Base-by-base conservation (phyloP, 179 eudicot genomes). In the Vitellaria paradoxa region DNA sequence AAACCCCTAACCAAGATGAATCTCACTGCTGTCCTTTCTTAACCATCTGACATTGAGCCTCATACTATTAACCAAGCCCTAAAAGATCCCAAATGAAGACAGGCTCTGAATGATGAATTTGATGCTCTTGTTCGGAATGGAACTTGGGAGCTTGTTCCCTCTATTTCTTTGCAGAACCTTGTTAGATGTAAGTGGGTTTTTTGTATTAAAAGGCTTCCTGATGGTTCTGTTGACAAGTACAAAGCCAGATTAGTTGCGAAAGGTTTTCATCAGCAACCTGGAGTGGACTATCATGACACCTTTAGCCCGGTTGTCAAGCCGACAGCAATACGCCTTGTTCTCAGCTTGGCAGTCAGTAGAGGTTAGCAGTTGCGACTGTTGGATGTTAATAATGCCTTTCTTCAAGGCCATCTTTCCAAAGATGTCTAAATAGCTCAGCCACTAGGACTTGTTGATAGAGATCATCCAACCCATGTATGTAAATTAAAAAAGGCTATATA, bases 131-230 rank as follows among this genome's bases (percentile, higher is more conserved):
- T 37, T 37, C 50, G 50, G 15, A 37, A 68, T 37, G 50, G 72
- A 11, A 68, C 49, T 37, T 68, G 50, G 72, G 49, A 37, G 4
- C 72, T 68, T 37, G 72, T 68, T 37, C 52, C 3, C 9, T 17
- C 1, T 7, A 45, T 4, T 45, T 1, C 6, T 0, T 5, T 6
- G 0, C 49, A 15, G 5, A 47, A 68, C 37, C 0, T 68, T 15
- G 50, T 68, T 12, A 52, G 72, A 2, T 68, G 72, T 18, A 68
- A 68, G 3, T 68, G 72, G 72, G 21, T n/a, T 68, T 40, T 68
- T 9, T 12, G 52, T 7, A 37, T 68, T 12, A 68, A 68, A 55
- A 49, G 52, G 9, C 6, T 5, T 10, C 52, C 52, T 5, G 0
- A 49, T 49, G 52, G 52, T 10, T 49, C 1, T 5, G 9, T 49